Conservation (phyloP, 345 rosid genomes). For the Boechera retrofracta region DNA sequence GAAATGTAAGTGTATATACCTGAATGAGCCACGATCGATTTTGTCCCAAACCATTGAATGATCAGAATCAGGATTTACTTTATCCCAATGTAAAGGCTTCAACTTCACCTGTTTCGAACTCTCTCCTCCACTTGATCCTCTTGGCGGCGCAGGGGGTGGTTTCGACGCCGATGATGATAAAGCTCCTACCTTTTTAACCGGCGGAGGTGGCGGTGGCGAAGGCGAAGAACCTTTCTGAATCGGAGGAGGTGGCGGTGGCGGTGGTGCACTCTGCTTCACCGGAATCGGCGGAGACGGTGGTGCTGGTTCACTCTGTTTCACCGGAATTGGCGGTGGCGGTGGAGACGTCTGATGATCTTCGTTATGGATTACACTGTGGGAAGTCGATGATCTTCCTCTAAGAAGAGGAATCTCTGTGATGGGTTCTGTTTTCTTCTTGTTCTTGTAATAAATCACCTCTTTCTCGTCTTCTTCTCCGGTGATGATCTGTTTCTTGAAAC, state of each 20-base stretch:
- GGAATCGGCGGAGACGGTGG: slow-evolving; percentile 30
- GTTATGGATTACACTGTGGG: slow-evolving; percentile 48
- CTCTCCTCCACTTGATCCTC: slow-evolving; percentile 45
- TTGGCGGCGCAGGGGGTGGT: slow-evolving; percentile 50
- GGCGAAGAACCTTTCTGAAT: slow-evolving; percentile 43
- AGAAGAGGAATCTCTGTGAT: slow-evolving; percentile 68
- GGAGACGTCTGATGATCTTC: background rate
- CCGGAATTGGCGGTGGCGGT: slow-evolving; percentile 43
- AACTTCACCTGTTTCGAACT: slow-evolving; percentile 58
- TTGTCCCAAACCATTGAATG: slow-evolving; percentile 97
- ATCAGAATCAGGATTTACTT: slow-evolving; percentile 61
- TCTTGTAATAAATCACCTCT: slow-evolving; percentile 31
- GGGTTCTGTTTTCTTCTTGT: slow-evolving; percentile 43
- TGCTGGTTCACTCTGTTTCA: slow-evolving; percentile 35
- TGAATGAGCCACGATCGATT: slow-evolving; percentile 77
- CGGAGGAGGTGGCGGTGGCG: slow-evolving; percentile 52
- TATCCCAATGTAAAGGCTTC: slow-evolving; percentile 95
- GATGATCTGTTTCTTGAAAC: slow-evolving; percentile 40
- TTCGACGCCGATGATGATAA: slow-evolving; percentile 40
- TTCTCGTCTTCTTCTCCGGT: slow-evolving; percentile 44
- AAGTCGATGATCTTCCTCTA: slow-evolving; percentile 63
- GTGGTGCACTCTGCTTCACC: background rate
- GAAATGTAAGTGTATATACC: slow-evolving; percentile 47
- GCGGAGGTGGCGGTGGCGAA: slow-evolving; percentile 62
- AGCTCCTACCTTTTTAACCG: slow-evolving; percentile 42